These are phyloP conservation scores for Phyllosticta paracitricarpa DNA, from an alignment of 2,329 filamentous ascomycete species.

Conservation along the genomic window DNA sequence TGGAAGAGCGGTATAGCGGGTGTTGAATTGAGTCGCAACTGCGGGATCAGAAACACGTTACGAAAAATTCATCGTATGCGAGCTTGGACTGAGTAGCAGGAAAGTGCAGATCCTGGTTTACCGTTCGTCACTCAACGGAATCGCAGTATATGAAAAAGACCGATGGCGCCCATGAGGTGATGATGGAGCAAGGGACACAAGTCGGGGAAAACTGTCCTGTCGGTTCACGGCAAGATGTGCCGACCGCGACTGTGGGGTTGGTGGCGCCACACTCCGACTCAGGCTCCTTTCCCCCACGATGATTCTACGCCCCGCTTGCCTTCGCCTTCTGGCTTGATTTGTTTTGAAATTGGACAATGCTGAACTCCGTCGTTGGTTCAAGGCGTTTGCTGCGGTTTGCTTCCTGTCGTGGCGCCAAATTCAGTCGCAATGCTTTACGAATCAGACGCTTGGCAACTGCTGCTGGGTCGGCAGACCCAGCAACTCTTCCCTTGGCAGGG, in stretches of 20 bases:
- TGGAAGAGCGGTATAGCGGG: no score
- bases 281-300: background rate
- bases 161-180: no score
- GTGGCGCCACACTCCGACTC: background rate
- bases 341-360: background rate
- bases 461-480: constrained; percentile 18
- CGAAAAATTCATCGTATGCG: no score
- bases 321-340: background rate
- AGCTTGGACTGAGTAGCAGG: no score
- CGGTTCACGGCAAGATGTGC: background rate
- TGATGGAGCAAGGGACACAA: background rate
- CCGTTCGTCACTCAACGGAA: no score
- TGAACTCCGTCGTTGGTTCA: background rate
- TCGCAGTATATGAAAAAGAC: no score
- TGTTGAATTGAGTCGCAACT: no score
- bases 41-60: no score
- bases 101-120: no score
- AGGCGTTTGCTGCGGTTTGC: background rate
- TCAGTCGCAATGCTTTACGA: background rate
- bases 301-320: background rate
- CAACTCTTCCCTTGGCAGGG: constrained; percentile 64
- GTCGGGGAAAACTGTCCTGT: background rate
- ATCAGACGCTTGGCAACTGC: background rate
- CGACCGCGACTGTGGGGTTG: background rate
- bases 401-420: background rate